These are phyloP conservation scores for Aspergillus nomiae DNA, from an alignment of 2,329 filamentous ascomycete genomes.

Conservation along the genomic window DNA sequence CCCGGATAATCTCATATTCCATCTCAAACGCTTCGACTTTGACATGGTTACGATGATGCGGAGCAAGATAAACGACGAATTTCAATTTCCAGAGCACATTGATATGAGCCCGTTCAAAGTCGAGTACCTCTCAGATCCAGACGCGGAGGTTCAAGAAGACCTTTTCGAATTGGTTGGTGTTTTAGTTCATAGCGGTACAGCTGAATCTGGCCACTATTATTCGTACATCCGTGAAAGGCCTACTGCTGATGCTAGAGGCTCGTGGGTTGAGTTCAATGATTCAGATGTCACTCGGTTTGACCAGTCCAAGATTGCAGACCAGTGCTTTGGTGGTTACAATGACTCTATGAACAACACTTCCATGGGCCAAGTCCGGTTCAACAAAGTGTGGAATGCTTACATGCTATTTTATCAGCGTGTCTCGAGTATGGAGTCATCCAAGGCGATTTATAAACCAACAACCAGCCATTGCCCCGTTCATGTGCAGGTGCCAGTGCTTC, in stretches of 20 bases:
- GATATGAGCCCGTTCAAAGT: slow-evolving; percentile 90
- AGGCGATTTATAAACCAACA: slow-evolving; percentile 48
- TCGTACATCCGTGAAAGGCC: slow-evolving; percentile 87
- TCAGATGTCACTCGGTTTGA: slow-evolving; percentile 78
- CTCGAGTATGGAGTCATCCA: slow-evolving; percentile 61
- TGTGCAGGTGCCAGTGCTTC: slow-evolving; percentile 46
- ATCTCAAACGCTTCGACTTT: slow-evolving; percentile 68
- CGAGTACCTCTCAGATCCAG: slow-evolving; percentile 72
- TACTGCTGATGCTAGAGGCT: slow-evolving; percentile 46
- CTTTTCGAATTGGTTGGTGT: slow-evolving; percentile 93
- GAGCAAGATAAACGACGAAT: slow-evolving; percentile 94
- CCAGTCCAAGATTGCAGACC: slow-evolving; percentile 67
- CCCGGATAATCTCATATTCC: slow-evolving; percentile 92
- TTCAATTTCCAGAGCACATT: slow-evolving; percentile 80
- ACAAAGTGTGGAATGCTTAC: slow-evolving; percentile 83
- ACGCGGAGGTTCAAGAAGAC: slow-evolving; percentile 63
- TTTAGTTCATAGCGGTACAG: slow-evolving; percentile 88
- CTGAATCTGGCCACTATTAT: slow-evolving; percentile 95
- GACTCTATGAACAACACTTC: slow-evolving; percentile 52
- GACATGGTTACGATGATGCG: slow-evolving; percentile 68
- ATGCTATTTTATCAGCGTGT: slow-evolving; percentile 96
- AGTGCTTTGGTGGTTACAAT: slow-evolving; percentile 77
- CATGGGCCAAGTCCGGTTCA: slow-evolving; percentile 51
- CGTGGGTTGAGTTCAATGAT: slow-evolving; percentile 95
- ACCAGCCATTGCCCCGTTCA: slow-evolving; percentile 54